phyloP scores from a whole-genome alignment of 2,329 filamentous ascomycete species.

The Beauveria pseudobassiana region DNA sequence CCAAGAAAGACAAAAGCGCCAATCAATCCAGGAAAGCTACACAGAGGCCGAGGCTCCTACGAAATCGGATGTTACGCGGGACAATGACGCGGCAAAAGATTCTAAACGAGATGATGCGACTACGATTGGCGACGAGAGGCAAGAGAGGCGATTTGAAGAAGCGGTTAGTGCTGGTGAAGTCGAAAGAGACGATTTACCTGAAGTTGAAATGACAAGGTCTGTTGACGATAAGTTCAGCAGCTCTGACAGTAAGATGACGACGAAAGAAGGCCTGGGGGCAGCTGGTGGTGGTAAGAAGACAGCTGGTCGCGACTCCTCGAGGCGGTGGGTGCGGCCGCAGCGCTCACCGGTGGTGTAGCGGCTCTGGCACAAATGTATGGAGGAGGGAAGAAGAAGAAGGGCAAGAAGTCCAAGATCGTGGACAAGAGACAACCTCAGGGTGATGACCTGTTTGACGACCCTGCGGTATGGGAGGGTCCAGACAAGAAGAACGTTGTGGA shows the following conservation, averaged over 20 bases:
- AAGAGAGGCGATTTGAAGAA: slow-evolving; percentile 10
- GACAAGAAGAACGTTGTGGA: slow-evolving; percentile 29
- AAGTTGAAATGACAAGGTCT: slow-evolving; percentile 11
- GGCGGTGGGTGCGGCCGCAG: slow-evolving; percentile 19
- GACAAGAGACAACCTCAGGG: slow-evolving; percentile 31
- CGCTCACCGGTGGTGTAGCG: slow-evolving; percentile 24
- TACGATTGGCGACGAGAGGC: slow-evolving; percentile 9
- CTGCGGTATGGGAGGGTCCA: slow-evolving; percentile 35
- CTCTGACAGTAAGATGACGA: slow-evolving; percentile 6
- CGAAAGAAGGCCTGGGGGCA: background rate
- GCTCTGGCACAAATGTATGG: slow-evolving; percentile 28
- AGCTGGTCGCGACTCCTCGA: slow-evolving; percentile 3
- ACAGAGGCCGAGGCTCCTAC: slow-evolving; percentile 5
- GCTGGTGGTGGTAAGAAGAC: background rate
- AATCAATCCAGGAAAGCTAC: slow-evolving; percentile 15
- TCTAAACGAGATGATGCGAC: background rate
- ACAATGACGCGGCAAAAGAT: slow-evolving; percentile 15
- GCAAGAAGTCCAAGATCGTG: slow-evolving; percentile 31
- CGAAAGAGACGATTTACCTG: slow-evolving; percentile 8
- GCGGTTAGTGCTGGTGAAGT: slow-evolving; percentile 13
- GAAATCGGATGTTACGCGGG: slow-evolving; percentile 17
- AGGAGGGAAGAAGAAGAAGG: slow-evolving; percentile 23
- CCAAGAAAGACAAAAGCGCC: slow-evolving; percentile 31
- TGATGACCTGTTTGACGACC: slow-evolving; percentile 39
- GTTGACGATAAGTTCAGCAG: slow-evolving; percentile 10